phyloP scores from a whole-genome alignment of 2,329 filamentous ascomycete genomes.

The Aspergillus sp. region DNA sequence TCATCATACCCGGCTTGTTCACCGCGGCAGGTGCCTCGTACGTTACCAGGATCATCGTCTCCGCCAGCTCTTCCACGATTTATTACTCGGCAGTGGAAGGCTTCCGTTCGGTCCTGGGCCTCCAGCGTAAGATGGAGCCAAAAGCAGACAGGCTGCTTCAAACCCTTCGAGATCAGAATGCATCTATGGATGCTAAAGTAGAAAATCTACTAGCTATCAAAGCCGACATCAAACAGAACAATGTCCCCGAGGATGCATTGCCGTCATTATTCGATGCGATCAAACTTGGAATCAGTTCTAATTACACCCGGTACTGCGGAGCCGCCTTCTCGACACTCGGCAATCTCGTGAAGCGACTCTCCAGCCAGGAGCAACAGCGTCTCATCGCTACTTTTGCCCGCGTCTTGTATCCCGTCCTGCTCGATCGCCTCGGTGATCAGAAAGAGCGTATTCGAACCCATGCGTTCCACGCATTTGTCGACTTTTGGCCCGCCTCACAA shows the following conservation, averaged over 20 bases:
- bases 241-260: conserved; percentile 73
- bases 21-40: neutral
- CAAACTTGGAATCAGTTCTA: conserved; percentile 70
- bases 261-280: conserved; percentile 78
- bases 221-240: conserved; percentile 87
- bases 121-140: conserved; percentile 53
- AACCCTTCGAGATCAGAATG: conserved; percentile 61
- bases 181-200: conserved; percentile 68
- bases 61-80: neutral
- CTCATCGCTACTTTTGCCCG: conserved; percentile 68
- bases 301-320: conserved; percentile 72
- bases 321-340: conserved; percentile 85
- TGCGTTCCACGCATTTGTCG: conserved; percentile 72
- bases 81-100: neutral
- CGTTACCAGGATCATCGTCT: neutral
- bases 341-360: conserved; percentile 81
- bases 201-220: conserved; percentile 72
- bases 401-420: conserved; percentile 69
- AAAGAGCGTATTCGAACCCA: conserved; percentile 80
- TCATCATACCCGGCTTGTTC: neutral
- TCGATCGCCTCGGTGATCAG: conserved; percentile 83
- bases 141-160: conserved; percentile 55
- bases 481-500: conserved; percentile 69
- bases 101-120: neutral
- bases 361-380: conserved; percentile 77